These are phyloP conservation scores for Talaromyces rugulosus DNA, from an alignment of 2,329 filamentous ascomycete species.

Conservation along the genomic window DNA sequence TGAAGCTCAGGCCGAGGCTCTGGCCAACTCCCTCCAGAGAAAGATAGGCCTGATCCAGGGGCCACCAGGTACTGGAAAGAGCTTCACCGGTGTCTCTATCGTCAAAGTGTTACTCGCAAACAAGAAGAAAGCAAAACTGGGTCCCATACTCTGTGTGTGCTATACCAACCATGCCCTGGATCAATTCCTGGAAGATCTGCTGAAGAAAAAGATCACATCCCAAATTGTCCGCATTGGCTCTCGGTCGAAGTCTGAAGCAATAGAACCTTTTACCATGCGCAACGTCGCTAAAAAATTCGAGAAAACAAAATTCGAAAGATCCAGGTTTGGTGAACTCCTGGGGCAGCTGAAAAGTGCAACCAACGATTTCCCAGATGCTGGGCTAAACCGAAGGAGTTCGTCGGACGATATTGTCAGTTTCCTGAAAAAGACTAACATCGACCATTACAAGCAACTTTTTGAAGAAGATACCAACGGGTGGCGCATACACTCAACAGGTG, in stretches of 20 bases:
- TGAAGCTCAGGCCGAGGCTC: conserved; percentile 45
- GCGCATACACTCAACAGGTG: neutral
- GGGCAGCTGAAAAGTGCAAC: neutral
- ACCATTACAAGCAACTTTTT: conserved; percentile 7
- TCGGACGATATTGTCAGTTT: neutral
- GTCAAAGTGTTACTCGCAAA: conserved; percentile 43
- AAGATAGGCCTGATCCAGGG: conserved; percentile 63
- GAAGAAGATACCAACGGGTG: neutral
- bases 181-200: conserved; percentile 58
- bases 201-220: conserved; percentile 29
- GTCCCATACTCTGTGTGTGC: conserved; percentile 46
- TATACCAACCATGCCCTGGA: conserved; percentile 55
- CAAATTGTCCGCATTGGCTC: conserved; percentile 59
- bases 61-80: conserved; percentile 67
- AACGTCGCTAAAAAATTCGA: conserved; percentile 7
- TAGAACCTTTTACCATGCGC: conserved; percentile 51
- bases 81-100: conserved; percentile 57
- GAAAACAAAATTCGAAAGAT: conserved; percentile 6
- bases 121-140: conserved; percentile 29
- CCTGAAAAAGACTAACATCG: neutral
- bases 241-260: conserved; percentile 48
- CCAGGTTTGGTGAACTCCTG: neutral
- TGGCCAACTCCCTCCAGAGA: conserved; percentile 51
- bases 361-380: neutral
- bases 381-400: neutral